phyloP scores from a whole-genome alignment of 257 asterid species.

The Nemophila menziesii region DNA sequence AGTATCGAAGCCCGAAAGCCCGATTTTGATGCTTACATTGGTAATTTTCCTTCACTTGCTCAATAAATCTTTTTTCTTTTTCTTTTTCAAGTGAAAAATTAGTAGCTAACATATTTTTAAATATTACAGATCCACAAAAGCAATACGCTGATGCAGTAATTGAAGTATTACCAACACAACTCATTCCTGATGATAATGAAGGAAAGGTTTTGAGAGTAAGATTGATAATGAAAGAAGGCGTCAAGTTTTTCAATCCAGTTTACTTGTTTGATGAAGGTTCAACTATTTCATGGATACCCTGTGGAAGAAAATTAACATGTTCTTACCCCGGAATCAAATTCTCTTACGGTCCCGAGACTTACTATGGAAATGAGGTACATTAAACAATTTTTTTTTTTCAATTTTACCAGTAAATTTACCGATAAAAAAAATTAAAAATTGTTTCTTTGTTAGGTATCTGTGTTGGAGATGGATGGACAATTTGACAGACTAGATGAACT shows the following conservation, averaged over 20 bases:
- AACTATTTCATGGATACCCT: conserved; percentile 90
- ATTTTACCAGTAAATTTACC: background rate
- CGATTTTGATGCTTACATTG: conserved; percentile 90
- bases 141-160: conserved; percentile 87
- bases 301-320: conserved; percentile 94
- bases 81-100: too few species aligned
- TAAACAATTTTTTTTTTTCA: background rate
- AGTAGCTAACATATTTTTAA: background rate
- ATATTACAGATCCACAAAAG: conserved; percentile 76
- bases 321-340: conserved; percentile 98
- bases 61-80: background rate
- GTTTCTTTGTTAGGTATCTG: conserved; percentile 50
- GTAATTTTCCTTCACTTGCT: conserved; percentile 20
- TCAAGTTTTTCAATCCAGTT: conserved; percentile 64
- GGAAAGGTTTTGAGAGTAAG: conserved; percentile 89
- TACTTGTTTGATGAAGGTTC: conserved; percentile 97
- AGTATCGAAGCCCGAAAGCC: conserved; percentile 94
- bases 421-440: background rate
- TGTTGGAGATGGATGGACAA: conserved; percentile 96
- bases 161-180: conserved; percentile 85
- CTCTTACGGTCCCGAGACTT: conserved; percentile 74
- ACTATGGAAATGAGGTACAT: conserved; percentile 75
- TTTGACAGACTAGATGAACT: conserved; percentile 94
- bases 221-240: conserved; percentile 86
- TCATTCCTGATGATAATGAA: conserved; percentile 85